A percentile compares a stretch with the other conserved stretches of the same genome.
phyloP scores from a whole-genome alignment of 1,284 basidiomycete genomes.

The Meripilus lineatus region DNA sequence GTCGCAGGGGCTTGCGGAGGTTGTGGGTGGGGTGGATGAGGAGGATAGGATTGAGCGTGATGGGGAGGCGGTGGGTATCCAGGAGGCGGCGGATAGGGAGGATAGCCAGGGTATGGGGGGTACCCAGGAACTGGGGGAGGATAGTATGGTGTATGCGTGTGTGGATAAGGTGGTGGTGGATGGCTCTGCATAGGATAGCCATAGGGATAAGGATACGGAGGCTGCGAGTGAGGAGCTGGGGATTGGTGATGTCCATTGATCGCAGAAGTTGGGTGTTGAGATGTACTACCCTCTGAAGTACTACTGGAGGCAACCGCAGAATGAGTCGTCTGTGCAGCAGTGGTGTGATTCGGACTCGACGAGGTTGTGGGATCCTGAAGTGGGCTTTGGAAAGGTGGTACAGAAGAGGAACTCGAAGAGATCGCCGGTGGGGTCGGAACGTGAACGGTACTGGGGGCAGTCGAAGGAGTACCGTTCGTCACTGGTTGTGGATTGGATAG shows the following conservation, averaged over 20 bases:
- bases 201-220: conserved; percentile 27
- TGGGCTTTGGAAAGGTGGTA: conserved; percentile 6
- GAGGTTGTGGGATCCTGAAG: conserved; percentile 12
- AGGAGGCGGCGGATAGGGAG: conserved; percentile 21
- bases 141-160: conserved; percentile 45
- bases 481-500: conserved; percentile 17
- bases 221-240: conserved; percentile 8
- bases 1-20: conserved; percentile 26
- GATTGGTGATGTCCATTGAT: conserved; percentile 12
- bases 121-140: conserved; percentile 25
- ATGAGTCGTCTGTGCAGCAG: conserved; percentile 1
- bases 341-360: background rate
- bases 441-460: conserved; percentile 16
- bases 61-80: conserved; percentile 40
- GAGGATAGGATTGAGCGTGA: conserved; percentile 25
- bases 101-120: conserved; percentile 19
- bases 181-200: conserved; percentile 18
- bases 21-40: conserved; percentile 21
- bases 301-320: background rate
- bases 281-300: too few species aligned
- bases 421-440: too few species aligned
- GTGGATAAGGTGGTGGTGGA: conserved; percentile 27
- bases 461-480: conserved; percentile 17
- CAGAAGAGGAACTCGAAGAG: too few species aligned
- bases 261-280: background rate